Percentiles rank a stretch among this genome's conserved stretches.
These are phyloP conservation scores for Uronychia setigera DNA, from an alignment of 73 alveolate species.

Conservation along the genomic window DNA sequence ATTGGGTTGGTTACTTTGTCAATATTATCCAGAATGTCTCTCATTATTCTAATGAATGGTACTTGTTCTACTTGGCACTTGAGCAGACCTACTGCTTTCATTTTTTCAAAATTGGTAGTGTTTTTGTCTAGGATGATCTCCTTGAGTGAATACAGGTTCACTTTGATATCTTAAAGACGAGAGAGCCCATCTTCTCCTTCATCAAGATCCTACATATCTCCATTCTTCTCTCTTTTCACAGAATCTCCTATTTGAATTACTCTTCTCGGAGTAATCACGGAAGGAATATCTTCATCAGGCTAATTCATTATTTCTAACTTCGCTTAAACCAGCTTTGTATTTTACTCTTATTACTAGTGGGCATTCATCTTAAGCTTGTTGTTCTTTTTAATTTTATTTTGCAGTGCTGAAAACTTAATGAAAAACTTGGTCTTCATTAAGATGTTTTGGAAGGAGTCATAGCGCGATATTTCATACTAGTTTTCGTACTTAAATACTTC, in stretches of 20 bases:
- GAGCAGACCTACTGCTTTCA: not conserved
- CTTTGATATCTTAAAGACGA: not conserved
- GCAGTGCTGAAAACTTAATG: not conserved
- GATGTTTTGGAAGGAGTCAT: not conserved
- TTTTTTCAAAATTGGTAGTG: not conserved
- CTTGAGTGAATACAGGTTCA: not conserved
- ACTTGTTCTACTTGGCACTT: not conserved
- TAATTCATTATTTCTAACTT: too few species aligned
- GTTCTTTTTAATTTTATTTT: not conserved
- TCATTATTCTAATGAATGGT: not conserved
- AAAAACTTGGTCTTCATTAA: not conserved
- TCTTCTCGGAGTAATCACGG: not conserved
- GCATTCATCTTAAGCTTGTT: not conserved
- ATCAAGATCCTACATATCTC: too few species aligned
- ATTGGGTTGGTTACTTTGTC: not conserved
- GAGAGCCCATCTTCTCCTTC: too few species aligned
- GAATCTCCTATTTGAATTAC: too few species aligned
- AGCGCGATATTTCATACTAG: too few species aligned
- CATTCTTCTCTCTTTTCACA: too few species aligned
- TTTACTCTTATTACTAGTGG: too few species aligned
- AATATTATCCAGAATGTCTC: not conserved
- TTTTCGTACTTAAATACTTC: too few species aligned
- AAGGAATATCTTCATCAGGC: not conserved
- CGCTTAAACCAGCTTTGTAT: too few species aligned
- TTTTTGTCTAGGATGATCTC: not conserved